Conservation (phyloP, 2,329 filamentous ascomycete species). For the Exophiala spinifera region DNA sequence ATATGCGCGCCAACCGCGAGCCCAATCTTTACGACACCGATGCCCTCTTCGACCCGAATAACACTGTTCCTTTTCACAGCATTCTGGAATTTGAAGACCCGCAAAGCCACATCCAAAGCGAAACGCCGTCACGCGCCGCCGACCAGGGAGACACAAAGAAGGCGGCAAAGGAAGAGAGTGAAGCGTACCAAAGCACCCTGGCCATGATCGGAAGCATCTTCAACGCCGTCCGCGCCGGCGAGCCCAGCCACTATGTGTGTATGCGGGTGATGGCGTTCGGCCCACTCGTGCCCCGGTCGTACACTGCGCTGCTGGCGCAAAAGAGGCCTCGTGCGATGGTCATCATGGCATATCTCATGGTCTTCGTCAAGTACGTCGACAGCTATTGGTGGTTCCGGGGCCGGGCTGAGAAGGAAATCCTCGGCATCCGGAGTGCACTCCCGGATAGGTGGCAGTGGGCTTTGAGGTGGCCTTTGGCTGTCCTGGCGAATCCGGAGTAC, state of each 20-base stretch:
- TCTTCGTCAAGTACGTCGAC: conserved; percentile 31
- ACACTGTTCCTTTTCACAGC: conserved; percentile 23
- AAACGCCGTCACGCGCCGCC: too few species aligned
- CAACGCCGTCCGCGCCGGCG: conserved; percentile 27
- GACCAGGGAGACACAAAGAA: conserved; percentile 23
- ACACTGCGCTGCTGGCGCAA: conserved; percentile 32
- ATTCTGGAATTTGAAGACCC: conserved; percentile 16
- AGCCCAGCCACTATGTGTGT: conserved; percentile 29
- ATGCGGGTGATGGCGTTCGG: conserved; percentile 33
- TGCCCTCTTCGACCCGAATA: conserved; percentile 26
- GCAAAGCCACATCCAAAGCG: conserved; percentile 18
- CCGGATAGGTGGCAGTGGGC: conserved; percentile 33
- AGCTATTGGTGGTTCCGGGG: conserved; percentile 32
- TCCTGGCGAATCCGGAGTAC: conserved; percentile 5
- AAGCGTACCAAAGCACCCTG: conserved; percentile 18
- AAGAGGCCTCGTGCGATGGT: conserved; percentile 33
- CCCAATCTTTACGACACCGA: conserved; percentile 24
- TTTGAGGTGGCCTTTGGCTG: conserved; percentile 32
- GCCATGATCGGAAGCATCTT: conserved; percentile 31
- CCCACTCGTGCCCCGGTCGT: conserved; percentile 31
- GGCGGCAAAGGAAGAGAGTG: not conserved
- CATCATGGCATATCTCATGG: conserved; percentile 35
- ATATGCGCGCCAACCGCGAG: conserved; percentile 28
- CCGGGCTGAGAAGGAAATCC: conserved; percentile 29
- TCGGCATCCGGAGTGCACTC: conserved; percentile 30